Evolutionary conservation across 768 basidiomycete genomes (phyloP), one percentile per base, ranked within the genome.

Genomic region (Leccinellum albellum): DNA sequence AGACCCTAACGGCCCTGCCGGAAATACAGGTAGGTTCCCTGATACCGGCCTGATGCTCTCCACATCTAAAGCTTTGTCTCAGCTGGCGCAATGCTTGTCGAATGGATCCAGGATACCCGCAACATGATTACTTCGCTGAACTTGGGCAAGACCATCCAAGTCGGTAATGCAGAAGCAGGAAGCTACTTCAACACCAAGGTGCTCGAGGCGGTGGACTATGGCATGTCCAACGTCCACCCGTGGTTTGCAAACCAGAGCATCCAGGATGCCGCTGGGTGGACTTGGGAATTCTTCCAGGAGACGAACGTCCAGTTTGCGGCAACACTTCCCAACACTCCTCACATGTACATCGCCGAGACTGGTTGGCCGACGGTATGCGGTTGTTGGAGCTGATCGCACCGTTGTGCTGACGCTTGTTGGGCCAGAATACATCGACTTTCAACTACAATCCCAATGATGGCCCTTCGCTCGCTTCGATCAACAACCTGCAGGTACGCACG

Each of bases 301-400:
- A 80, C 73, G n/a, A 80, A 95, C 66, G 80, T 91, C 6, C 72
- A 63, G 7, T 67, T 74, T n/a, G 88, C 92, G 1, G 61, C 73
- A 9, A 52, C 60, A 0, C 76, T 89, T 21, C n/a, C 82, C 5
- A 96, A 94, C 70, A 78, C 82, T 4, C 93, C 94, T 0, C 67
- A 77, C 46, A 86, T 92, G 81, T 95, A 84, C 73, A 97, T 98
- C 58, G 97, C 96, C 1, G 97, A 99, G 78, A 97, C 94, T 14
- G 90, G 90, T 52, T 89, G 87, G 87, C 87, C 91, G 31, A 82
- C 89, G 50, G 88, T 89, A 72, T 51, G 80, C 65, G 14, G 46
- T 28, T 17, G 20, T 52, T 50, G 3, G 23, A 35, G 26, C 21
- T 17, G 28, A 45, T 9, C 20, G 24, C n/a, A 13, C 3, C 8